A percentile compares a stretch with the other conserved stretches of the same genome.
Conservation (phyloP, 2,329 filamentous ascomycete genomes). For the Penicillium sp. region DNA sequence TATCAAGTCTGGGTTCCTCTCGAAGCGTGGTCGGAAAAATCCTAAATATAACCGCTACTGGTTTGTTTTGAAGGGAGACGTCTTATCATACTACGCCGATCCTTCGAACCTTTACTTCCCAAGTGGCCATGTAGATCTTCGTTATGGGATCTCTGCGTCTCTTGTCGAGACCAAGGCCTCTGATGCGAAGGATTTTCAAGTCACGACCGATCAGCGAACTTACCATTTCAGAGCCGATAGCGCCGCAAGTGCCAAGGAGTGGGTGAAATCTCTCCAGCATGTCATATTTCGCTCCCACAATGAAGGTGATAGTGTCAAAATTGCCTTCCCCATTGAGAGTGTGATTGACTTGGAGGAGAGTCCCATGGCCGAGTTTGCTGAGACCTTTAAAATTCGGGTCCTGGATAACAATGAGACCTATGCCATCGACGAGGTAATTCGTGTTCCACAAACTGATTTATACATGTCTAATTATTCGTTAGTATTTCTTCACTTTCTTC, state of each 20-base stretch:
- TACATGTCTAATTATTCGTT: conserved; percentile 22
- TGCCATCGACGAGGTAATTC: conserved; percentile 82
- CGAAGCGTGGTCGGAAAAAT: conserved; percentile 85
- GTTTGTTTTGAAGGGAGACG: conserved; percentile 90
- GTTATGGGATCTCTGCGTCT: conserved; percentile 86
- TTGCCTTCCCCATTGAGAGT: conserved; percentile 84
- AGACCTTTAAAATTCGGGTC: conserved; percentile 86
- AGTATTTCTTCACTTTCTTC: conserved; percentile 98
- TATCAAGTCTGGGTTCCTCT: conserved; percentile 84
- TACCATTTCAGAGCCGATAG: conserved; percentile 92
- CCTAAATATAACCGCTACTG: conserved; percentile 88
- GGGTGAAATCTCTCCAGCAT: conserved; percentile 90
- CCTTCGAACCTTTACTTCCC: conserved; percentile 88
- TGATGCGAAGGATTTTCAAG: conserved; percentile 74
- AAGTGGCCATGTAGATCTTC: conserved; percentile 85
- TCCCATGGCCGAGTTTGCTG: conserved; percentile 85
- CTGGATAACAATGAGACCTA: conserved; percentile 93
- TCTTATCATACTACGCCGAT: conserved; percentile 85
- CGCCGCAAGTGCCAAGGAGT: conserved; percentile 84
- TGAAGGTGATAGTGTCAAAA: conserved; percentile 95
- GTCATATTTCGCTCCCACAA: conserved; percentile 96
- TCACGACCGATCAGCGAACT: conserved; percentile 79
- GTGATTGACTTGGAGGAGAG: conserved; percentile 92
- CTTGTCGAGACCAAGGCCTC: conserved; percentile 72
- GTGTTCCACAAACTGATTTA: neutral